Evolutionary conservation across 1,284 basidiomycete genomes (phyloP).

Genomic region (Sporisorium exsertum): DNA sequence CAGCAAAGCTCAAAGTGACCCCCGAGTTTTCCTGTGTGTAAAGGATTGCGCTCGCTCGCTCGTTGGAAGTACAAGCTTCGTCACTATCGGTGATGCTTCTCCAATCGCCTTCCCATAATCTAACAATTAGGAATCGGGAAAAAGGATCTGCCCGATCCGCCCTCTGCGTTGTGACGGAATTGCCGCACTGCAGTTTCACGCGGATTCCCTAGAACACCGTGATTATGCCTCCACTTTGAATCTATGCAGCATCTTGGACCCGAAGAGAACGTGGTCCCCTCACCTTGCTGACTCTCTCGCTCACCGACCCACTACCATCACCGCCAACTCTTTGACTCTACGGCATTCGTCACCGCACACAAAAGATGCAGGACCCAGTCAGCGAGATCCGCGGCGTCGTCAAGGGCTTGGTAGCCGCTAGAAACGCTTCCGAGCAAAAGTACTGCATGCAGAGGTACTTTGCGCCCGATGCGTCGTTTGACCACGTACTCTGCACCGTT

Average conservation of each 20-base stretch:
- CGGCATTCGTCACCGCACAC: not conserved
- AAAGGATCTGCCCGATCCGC: too few species aligned
- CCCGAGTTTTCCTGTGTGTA: too few species aligned
- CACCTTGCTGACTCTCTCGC: not conserved
- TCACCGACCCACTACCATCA: not conserved
- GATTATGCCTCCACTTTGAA: not conserved
- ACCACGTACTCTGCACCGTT: slow-evolving; percentile 66
- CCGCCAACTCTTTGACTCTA: slow-evolving; percentile 1
- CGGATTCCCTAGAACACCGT: not conserved
- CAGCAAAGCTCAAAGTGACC: too few species aligned
- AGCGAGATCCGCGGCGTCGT: slow-evolving; percentile 61
- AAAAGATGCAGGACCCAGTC: slow-evolving; percentile 63
- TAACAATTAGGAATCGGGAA: too few species aligned
- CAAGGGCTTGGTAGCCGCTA: slow-evolving; percentile 62
- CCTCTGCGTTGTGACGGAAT: too few species aligned
- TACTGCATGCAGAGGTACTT: slow-evolving; percentile 59
- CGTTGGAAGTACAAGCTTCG: too few species aligned
- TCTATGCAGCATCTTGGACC: not conserved
- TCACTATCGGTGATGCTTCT: too few species aligned
- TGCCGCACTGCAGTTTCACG: not conserved
- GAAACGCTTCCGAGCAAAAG: slow-evolving; percentile 61
- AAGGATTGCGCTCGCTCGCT: too few species aligned
- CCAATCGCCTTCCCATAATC: too few species aligned
- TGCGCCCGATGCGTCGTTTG: slow-evolving; percentile 63
- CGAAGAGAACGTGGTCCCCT: not conserved